Conservation (phyloP, 2,329 filamentous ascomycete genomes). For the Coleophoma crateriformis region DNA sequence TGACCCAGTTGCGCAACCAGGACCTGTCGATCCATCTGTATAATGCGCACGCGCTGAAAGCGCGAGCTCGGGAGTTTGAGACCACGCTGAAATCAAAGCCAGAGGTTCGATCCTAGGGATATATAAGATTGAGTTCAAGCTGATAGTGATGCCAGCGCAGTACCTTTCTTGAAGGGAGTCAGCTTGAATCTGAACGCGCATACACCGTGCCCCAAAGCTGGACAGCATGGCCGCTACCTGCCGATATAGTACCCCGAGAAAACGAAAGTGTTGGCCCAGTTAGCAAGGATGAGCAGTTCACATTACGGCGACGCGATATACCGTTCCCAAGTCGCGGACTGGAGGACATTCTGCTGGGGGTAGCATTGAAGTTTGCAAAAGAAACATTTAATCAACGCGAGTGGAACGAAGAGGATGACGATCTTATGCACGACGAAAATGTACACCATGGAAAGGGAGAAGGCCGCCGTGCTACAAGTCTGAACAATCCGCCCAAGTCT, state of each 20-base stretch:
- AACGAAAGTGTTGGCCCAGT: slow-evolving; percentile 41
- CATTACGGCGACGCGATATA: slow-evolving; percentile 37
- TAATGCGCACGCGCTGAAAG: slow-evolving; percentile 67
- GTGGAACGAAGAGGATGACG: slow-evolving; percentile 21
- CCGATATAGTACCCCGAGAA: slow-evolving; percentile 53
- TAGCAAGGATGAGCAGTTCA: slow-evolving; percentile 46
- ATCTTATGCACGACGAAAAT: background rate
- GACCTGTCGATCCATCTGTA: slow-evolving; percentile 76
- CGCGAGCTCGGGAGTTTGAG: slow-evolving; percentile 24
- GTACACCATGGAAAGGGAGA: background rate
- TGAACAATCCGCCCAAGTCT: background rate
- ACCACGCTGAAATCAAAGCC: slow-evolving; percentile 7
- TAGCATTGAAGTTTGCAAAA: slow-evolving; percentile 62
- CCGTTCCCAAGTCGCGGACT: slow-evolving; percentile 53
- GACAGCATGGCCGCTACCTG: slow-evolving; percentile 80
- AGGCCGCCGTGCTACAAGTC: background rate
- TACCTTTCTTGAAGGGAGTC: no score
- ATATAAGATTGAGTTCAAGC: no score
- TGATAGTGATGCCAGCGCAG: no score
- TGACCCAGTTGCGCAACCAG: slow-evolving; percentile 56
- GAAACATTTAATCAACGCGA: slow-evolving; percentile 47
- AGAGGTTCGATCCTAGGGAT: slow-evolving; percentile 16
- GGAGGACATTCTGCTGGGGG: slow-evolving; percentile 64
- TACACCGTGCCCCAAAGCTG: slow-evolving; percentile 50
- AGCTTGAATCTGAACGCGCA: no score